Evolutionary conservation across 495 filamentous ascomycete genomes (phyloP).

Genomic region (Hypoxylon trugodes): DNA sequence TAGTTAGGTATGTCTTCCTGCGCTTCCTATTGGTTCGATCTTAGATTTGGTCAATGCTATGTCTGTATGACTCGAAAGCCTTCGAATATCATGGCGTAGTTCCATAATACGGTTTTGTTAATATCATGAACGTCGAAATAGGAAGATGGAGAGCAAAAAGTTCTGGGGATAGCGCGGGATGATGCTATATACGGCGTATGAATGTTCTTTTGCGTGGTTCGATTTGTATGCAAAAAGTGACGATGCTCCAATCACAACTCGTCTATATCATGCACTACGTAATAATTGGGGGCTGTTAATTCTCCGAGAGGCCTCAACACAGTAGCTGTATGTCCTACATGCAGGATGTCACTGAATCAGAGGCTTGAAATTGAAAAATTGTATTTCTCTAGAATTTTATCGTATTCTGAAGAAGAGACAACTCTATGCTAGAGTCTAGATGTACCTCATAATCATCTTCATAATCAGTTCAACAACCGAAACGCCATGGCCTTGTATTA

Average conservation of each 20-base stretch:
- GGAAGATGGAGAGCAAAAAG: neutral
- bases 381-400: no score
- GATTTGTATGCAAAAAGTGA: neutral
- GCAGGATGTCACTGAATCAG: no score
- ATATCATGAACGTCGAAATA: neutral
- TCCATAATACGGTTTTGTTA: neutral
- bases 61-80: neutral
- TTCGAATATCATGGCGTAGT: no score
- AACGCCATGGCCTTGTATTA: constrained; percentile 36
- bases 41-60: constrained; percentile 17
- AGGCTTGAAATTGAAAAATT: no score
- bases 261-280: no score
- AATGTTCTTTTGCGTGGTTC: no score
- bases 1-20: constrained; percentile 13
- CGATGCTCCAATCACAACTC: neutral
- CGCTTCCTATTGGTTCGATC: constrained; percentile 35
- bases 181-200: neutral
- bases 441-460: constrained; percentile 3
- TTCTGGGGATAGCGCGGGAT: neutral
- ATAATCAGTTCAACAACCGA: neutral
- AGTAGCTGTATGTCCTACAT: no score
- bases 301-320: no score
- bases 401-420: no score
- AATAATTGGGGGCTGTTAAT: no score
- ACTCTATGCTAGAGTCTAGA: neutral